Evolutionary conservation across 257 asterid species (phyloP).

Genomic region (Solanum pinnatisectum): DNA sequence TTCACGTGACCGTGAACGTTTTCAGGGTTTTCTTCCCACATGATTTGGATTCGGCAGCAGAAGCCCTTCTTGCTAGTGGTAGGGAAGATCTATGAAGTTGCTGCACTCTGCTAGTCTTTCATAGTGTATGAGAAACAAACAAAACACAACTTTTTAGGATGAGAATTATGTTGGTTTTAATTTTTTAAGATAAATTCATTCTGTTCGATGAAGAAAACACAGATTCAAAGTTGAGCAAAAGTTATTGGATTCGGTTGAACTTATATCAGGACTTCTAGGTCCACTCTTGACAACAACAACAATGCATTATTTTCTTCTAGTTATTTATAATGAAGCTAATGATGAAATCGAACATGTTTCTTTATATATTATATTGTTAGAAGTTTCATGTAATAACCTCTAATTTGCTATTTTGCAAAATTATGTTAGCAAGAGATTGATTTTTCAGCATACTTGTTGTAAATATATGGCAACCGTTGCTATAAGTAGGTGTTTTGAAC

Average conservation of each 20-base stretch:
- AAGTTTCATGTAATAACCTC: neutral
- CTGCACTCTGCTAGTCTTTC: neutral
- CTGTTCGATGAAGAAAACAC: neutral
- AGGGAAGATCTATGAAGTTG: slow-evolving; percentile 8
- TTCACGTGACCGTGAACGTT: neutral
- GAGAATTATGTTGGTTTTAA: neutral
- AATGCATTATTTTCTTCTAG: neutral
- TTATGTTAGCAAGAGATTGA: neutral
- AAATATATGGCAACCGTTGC: neutral
- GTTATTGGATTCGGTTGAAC: neutral
- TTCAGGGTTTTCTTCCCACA: slow-evolving; percentile 85
- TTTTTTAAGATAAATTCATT: neutral
- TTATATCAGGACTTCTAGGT: neutral
- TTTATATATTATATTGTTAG: neutral
- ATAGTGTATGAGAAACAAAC: neutral
- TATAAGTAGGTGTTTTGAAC: neutral
- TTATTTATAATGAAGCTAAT: neutral
- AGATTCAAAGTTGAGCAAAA: neutral
- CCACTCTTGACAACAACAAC: neutral
- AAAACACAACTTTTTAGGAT: neutral
- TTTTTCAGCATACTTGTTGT: neutral
- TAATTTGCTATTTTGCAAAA: neutral
- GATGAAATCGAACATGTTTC: neutral
- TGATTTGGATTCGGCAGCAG: slow-evolving; percentile 78
- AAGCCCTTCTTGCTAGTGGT: slow-evolving; percentile 55